Conservation (phyloP, 2,329 filamentous ascomycete species). For the Fonsecaea monophora region DNA sequence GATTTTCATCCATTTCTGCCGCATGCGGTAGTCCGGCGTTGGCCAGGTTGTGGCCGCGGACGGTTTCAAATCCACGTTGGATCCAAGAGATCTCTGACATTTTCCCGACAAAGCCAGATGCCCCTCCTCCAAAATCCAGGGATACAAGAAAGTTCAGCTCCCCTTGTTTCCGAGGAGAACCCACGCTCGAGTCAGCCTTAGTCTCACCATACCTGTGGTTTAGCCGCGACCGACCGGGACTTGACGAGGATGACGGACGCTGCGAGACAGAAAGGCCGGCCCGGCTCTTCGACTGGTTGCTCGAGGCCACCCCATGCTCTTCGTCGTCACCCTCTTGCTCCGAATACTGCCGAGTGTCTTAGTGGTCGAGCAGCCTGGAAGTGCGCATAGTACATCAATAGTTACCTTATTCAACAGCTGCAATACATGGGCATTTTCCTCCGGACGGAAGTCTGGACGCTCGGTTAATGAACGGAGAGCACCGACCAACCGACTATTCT, state of each 20-base stretch:
- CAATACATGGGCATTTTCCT: conserved; percentile 28
- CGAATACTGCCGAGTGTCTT: conserved; percentile 22
- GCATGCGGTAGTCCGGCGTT: neutral
- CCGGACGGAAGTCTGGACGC: conserved; percentile 25
- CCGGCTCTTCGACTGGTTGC: conserved; percentile 22
- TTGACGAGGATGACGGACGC: neutral
- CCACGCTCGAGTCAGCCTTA: conserved; percentile 23
- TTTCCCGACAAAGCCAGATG: conserved; percentile 35
- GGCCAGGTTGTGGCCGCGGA: neutral
- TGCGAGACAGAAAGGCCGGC: conserved; percentile 1
- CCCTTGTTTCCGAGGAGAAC: conserved; percentile 30
- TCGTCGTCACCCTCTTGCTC: conserved; percentile 15
- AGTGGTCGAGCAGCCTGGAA: neutral
- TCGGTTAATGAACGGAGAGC: conserved; percentile 26
- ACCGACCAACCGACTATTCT: conserved; percentile 24
- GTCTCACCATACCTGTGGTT: conserved; percentile 15
- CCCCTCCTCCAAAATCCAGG: conserved; percentile 30
- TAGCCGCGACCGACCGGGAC: neutral
- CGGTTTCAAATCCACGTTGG: conserved; percentile 23
- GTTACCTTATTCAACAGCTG: conserved; percentile 32
- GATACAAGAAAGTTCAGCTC: conserved; percentile 27
- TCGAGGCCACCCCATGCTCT: neutral
- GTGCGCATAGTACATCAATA: neutral
- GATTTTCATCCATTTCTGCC: conserved; percentile 20
- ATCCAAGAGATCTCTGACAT: conserved; percentile 39